phyloP scores from a whole-genome alignment of 1,284 basidiomycete species.

The Dichomitus squalens region DNA sequence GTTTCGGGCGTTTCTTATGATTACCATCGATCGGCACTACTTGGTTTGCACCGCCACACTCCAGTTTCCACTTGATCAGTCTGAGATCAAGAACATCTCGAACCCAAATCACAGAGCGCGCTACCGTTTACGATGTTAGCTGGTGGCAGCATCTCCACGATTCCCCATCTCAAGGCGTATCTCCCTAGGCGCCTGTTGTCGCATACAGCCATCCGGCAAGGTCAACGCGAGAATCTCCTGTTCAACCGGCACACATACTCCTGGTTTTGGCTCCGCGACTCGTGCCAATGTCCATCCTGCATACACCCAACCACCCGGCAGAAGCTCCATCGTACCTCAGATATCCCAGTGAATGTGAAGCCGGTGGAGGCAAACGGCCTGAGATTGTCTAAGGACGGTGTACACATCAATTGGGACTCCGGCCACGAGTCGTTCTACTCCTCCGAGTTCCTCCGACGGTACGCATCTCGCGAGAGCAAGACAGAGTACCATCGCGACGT shows the following conservation, averaged over 20 bases:
- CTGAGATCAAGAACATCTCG: no score
- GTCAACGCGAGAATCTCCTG: not conserved
- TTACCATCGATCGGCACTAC: no score
- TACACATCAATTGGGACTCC: slow-evolving; percentile 59
- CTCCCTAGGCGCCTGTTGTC: slow-evolving; percentile 2
- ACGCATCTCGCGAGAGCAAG: slow-evolving; percentile 29
- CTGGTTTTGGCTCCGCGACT: slow-evolving; percentile 54
- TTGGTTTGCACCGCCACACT: no score
- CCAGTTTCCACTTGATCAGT: no score
- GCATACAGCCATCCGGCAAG: not conserved
- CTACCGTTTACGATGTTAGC: no score
- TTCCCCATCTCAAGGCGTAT: not conserved
- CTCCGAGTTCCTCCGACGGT: slow-evolving; percentile 49
- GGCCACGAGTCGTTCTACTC: slow-evolving; percentile 60
- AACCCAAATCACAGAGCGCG: no score
- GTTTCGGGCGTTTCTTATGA: no score
- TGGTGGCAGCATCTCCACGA: no score
- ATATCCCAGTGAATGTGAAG: slow-evolving; percentile 51
- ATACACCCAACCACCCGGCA: slow-evolving; percentile 59
- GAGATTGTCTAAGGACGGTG: slow-evolving; percentile 38
- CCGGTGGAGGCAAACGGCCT: slow-evolving; percentile 44
- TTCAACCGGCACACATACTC: slow-evolving; percentile 31
- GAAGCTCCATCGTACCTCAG: slow-evolving; percentile 71
- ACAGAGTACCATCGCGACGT: slow-evolving; percentile 44
- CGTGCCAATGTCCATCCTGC: slow-evolving; percentile 54